These are phyloP conservation scores for Plasmodiophora brassicae DNA, from an alignment of 208 protist species.

Conservation along the genomic window DNA sequence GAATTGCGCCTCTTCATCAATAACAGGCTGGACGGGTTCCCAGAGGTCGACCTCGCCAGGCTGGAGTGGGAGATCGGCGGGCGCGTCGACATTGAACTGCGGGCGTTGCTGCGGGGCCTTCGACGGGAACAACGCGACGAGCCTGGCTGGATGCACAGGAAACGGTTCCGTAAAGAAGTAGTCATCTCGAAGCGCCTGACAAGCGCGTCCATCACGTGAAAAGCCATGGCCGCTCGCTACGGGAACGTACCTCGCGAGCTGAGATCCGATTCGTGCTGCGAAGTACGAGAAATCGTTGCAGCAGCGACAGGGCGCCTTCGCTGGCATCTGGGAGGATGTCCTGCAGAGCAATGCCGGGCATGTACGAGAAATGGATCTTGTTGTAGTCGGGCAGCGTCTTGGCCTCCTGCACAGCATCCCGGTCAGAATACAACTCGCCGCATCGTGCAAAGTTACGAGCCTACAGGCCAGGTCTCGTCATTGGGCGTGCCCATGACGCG, in stretches of 20 bases:
- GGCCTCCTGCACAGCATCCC: neutral
- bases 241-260: neutral
- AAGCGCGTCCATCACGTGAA: too few species aligned
- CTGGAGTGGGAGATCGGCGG: too few species aligned
- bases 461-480: slow-evolving; percentile 46
- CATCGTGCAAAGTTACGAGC: neutral
- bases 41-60: too few species aligned
- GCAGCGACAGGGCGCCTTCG: neutral
- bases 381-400: slow-evolving; percentile 30
- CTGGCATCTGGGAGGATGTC: slow-evolving; percentile 27
- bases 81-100: too few species aligned
- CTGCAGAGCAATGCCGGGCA: neutral
- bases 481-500: slow-evolving; percentile 49
- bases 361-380: slow-evolving; percentile 29
- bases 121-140: too few species aligned
- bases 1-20: too few species aligned
- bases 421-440: neutral
- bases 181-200: too few species aligned
- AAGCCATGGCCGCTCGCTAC: too few species aligned
- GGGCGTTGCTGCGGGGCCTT: too few species aligned
- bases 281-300: slow-evolving; percentile 26
- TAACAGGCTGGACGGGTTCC: too few species aligned
- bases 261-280: neutral
- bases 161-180: too few species aligned
- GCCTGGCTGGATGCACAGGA: too few species aligned